These are phyloP conservation scores for Cucurbita moschata DNA, from an alignment of 306 rosid species.

Conservation along the genomic window DNA sequence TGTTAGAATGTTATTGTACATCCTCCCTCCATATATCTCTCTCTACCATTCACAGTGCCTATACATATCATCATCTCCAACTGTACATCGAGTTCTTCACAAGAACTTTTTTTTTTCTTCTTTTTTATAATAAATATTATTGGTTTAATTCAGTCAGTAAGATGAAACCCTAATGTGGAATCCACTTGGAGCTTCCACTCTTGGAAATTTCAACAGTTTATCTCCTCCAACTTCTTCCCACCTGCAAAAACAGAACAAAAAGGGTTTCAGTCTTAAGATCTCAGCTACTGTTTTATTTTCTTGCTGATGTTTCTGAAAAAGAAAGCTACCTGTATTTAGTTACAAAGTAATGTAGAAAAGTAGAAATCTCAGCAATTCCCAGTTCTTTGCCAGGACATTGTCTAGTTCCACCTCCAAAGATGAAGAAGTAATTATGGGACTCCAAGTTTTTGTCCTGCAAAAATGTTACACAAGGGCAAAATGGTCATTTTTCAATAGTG, in stretches of 20 bases:
- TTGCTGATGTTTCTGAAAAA: background rate
- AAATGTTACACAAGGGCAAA: background rate
- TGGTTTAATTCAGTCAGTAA: conserved; percentile 25
- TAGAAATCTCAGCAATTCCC: conserved; percentile 78
- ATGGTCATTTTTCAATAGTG: background rate
- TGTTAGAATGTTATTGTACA: conserved; percentile 39
- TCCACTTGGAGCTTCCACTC: conserved; percentile 95
- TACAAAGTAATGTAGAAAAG: conserved; percentile 77
- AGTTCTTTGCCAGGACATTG: conserved; percentile 90
- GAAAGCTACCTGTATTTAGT: conserved; percentile 74
- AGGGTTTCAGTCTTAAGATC: background rate
- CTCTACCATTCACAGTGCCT: background rate
- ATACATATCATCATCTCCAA: background rate
- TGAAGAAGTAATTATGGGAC: conserved; percentile 39
- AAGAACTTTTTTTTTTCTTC: background rate
- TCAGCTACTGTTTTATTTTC: background rate
- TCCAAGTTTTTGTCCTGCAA: conserved; percentile 57
- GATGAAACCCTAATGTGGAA: conserved; percentile 67
- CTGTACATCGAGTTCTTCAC: conserved; percentile 23
- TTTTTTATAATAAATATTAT: background rate
- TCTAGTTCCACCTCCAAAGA: conserved; percentile 92
- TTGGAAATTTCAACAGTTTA: conserved; percentile 77
- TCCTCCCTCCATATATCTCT: background rate
- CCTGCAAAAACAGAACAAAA: conserved; percentile 22
- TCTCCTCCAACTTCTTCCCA: conserved; percentile 99